Evolutionary conservation across 2,329 filamentous ascomycete species (phyloP), one percentile per base, ranked within the genome.

Genomic region (Orbilia ellipsospora): DNA sequence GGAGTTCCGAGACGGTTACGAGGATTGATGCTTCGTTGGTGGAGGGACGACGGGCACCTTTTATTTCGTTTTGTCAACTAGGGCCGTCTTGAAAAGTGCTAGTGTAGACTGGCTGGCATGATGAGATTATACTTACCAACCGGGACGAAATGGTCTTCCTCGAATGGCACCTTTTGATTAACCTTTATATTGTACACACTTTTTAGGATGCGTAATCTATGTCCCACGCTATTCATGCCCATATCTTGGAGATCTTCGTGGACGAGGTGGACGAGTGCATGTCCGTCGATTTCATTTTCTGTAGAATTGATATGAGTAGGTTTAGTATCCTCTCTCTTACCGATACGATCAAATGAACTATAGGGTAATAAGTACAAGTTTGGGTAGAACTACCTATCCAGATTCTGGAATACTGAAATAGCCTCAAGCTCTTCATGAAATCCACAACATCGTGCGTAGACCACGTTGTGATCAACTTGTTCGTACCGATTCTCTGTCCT

Each of bases 181-280:
- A 94, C 90, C 84, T 99, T 98, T 80, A 94, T 90, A 81, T 98
- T 93, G 83, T 97, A 98, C 65, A 98, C 93, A 80, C 90, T 94
- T 84, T 97, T 98, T 72, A 99, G 86, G 70, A 99, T 96, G 16
- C 93, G 96, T 79, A 99, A 86, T 75, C 95, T 90, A 84, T 99
- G 94, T 45, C 95, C 95, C 52, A 97, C 93, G 83, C 94, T 98
- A 77, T 86, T 85, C 78, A 99, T 91, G 54, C 94, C 94, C 89
- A 98, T 94, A 81, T 96, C 93, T 83, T 96, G 96, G 79, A 99
- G 85, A 81, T 98, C 94, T 70, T 96, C 92, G 82, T 98, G 95
- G 77, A 91, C 90, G 77, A 99, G 85, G 42, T 92, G 92, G 67
- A 97, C 88, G 77, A 99, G 85, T 57, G 92, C 94, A 82, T 98